Percentiles rank a stretch among this genome's conserved stretches.
Evolutionary conservation across 1,284 basidiomycete species (phyloP).

Genomic region (Austroboletus niveus): DNA sequence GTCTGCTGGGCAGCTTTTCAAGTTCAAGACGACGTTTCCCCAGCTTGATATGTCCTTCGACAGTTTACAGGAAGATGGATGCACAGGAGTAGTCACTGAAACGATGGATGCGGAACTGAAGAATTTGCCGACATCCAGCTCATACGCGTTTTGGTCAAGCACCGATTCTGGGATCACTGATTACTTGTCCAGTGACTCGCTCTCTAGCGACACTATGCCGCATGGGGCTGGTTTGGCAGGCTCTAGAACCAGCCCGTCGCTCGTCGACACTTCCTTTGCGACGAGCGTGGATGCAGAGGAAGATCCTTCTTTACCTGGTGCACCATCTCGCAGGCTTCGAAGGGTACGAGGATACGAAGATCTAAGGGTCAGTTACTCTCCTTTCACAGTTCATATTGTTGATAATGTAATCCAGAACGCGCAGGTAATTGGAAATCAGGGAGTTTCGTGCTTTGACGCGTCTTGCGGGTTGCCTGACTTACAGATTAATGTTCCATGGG

Average conservation of each 20-base stretch:
- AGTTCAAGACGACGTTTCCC: not conserved
- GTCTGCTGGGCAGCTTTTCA: not conserved
- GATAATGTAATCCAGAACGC: not conserved
- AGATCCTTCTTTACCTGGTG: not conserved
- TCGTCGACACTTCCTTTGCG: constrained; percentile 15
- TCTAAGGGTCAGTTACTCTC: constrained; percentile 12
- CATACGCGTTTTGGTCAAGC: not conserved
- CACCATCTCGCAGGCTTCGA: constrained; percentile 15
- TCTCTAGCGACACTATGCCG: constrained; percentile 1
- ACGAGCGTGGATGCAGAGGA: constrained; percentile 21
- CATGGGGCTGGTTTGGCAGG: not conserved
- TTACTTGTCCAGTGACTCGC: constrained; percentile 12
- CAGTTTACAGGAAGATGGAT: constrained; percentile 6
- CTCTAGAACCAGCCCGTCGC: constrained; percentile 1
- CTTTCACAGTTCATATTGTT: not conserved
- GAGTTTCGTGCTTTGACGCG: not conserved
- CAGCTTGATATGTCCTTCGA: not conserved
- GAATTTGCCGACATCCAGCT: not conserved
- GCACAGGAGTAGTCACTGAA: not conserved
- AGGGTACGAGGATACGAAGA: constrained; percentile 19
- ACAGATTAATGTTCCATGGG: not conserved
- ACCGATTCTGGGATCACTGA: not conserved
- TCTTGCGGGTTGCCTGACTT: constrained; percentile 2
- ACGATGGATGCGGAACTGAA: not conserved
- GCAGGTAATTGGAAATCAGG: not conserved